phyloP scores from a whole-genome alignment of 331 rosid species.

The Rosa hybrid region DNA sequence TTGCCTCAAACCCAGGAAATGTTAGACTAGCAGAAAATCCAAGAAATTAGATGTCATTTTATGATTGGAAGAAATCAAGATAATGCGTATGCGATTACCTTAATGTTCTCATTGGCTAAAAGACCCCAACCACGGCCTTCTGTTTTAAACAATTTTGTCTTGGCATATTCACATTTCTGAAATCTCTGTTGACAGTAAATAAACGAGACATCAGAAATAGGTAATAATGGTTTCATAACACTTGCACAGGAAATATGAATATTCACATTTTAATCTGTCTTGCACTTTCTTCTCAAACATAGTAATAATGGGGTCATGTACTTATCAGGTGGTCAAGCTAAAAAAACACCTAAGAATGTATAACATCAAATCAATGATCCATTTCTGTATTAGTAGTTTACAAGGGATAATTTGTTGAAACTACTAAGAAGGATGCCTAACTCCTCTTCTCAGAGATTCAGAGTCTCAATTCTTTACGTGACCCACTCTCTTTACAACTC shows the following conservation, averaged over 20 bases:
- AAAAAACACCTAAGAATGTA: neutral
- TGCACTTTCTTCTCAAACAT: neutral
- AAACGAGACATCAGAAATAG: constrained; percentile 20
- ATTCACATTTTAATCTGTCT: constrained; percentile 8
- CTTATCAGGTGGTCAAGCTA: neutral
- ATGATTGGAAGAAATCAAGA: constrained; percentile 21
- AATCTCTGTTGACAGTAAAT: constrained; percentile 59
- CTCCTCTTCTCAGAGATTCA: neutral
- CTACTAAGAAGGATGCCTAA: neutral
- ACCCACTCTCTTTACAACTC: neutral
- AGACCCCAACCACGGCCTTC: constrained; percentile 97
- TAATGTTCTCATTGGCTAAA: constrained; percentile 77
- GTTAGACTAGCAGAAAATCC: constrained; percentile 1
- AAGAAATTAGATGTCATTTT: constrained; percentile 3
- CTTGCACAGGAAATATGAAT: constrained; percentile 6
- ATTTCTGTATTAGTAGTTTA: neutral
- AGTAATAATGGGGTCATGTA: neutral
- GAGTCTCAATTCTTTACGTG: neutral
- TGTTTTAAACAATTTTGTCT: constrained; percentile 82
- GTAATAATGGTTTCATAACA: constrained; percentile 18
- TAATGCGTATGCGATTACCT: constrained; percentile 50
- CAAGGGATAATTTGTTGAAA: neutral
- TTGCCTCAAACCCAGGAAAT: constrained; percentile 9
- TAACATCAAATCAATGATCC: neutral
- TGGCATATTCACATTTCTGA: constrained; percentile 85